Percentiles rank a stretch among this genome's conserved stretches.
Evolutionary conservation across 345 rosid genomes (phyloP).

Genomic region (Populus simonii): DNA sequence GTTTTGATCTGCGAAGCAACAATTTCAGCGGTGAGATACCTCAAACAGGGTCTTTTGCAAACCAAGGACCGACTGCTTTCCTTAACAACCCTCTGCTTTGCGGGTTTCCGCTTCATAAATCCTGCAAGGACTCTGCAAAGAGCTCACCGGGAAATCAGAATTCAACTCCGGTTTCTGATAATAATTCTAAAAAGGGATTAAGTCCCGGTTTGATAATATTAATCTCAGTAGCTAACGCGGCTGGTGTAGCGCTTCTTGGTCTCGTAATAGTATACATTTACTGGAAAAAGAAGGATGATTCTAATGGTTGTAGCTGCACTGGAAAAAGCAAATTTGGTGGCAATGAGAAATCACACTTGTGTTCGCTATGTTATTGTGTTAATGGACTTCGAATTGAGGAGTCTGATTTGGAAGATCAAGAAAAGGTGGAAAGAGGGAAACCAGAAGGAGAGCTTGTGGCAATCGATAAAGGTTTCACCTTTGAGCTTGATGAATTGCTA

Average conservation of each 20-base stretch:
- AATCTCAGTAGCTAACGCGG: slow-evolving; percentile 78
- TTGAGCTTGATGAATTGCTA: slow-evolving; percentile 88
- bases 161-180: slow-evolving; percentile 31
- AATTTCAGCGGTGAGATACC: slow-evolving; percentile 87
- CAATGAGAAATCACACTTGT: slow-evolving; percentile 25
- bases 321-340: slow-evolving; percentile 62
- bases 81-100: slow-evolving; percentile 73
- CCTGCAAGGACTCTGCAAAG: slow-evolving; percentile 43
- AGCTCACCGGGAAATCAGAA: slow-evolving; percentile 33
- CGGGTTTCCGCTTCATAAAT: slow-evolving; percentile 89
- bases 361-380: slow-evolving; percentile 34
- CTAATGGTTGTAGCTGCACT: slow-evolving; percentile 75
- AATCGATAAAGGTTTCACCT: slow-evolving; percentile 81
- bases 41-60: slow-evolving; percentile 81
- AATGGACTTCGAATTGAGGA: slow-evolving; percentile 40
- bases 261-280: slow-evolving; percentile 63
- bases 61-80: slow-evolving; percentile 97
- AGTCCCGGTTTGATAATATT: slow-evolving; percentile 66
- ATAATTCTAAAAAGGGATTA: slow-evolving; percentile 38
- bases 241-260: slow-evolving; percentile 76
- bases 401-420: slow-evolving; percentile 64
- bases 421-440: slow-evolving; percentile 35
- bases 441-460: slow-evolving; percentile 86
- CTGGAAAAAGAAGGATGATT: slow-evolving; percentile 85
- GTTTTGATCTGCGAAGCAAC: slow-evolving; percentile 77